Percentiles rank a stretch among this genome's conserved stretches.
Conservation (phyloP, 1,284 basidiomycete genomes). For the Sanguinoderma infundibulare region DNA sequence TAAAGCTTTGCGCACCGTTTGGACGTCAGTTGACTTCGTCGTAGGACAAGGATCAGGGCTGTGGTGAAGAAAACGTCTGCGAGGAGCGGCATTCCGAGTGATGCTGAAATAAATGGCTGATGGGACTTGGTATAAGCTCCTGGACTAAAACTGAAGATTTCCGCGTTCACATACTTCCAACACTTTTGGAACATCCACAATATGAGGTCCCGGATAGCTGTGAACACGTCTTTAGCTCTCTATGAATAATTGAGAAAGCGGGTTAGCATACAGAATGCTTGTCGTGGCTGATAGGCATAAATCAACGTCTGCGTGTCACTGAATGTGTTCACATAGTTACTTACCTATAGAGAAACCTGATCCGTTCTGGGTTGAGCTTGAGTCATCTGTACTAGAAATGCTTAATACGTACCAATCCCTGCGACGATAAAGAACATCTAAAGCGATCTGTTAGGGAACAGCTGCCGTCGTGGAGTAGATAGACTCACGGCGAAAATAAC, state of each 20-base stretch:
- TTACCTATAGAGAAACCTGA: not conserved
- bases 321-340: not conserved
- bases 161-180: no score
- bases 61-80: not conserved
- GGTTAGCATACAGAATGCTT: not conserved
- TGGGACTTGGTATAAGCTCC: no score
- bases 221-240: not conserved
- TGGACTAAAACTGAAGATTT: no score
- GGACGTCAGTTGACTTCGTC: not conserved
- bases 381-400: no score
- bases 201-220: no score
- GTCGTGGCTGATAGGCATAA: not conserved
- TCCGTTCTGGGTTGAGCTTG: no score
- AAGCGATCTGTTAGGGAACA: not conserved
- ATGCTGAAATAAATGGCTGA: no score
- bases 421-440: not conserved
- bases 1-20: not conserved
- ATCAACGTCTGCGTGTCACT: not conserved
- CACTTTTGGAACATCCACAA: no score
- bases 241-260: no score
- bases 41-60: not conserved
- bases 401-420: not conserved
- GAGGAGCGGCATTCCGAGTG: not conserved
- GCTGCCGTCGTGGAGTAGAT: not conserved
- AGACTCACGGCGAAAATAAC: not conserved